Percentiles rank a stretch among this genome's conserved stretches.
phyloP scores from a whole-genome alignment of 2,329 filamentous ascomycete genomes.

The Huntiella moniliformis region DNA sequence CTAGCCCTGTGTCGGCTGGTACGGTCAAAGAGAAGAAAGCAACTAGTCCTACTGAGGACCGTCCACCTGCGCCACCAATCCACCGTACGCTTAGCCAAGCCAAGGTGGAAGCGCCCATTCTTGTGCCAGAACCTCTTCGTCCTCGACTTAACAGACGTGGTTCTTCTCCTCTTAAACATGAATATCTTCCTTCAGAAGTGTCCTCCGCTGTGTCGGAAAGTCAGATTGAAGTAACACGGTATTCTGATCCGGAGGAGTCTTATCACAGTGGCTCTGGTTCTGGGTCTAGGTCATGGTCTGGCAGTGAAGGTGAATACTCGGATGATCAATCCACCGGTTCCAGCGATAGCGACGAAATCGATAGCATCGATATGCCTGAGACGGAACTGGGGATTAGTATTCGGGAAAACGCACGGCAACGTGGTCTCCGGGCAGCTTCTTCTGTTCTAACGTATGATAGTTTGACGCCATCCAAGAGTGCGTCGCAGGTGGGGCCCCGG shows the following conservation, averaged over 20 bases:
- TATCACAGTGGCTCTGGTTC: constrained; percentile 7
- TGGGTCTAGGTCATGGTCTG: neutral
- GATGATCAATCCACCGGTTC: constrained; percentile 20
- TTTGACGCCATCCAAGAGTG: constrained; percentile 62
- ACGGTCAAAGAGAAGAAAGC: constrained; percentile 1
- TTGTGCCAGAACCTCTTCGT: constrained; percentile 6
- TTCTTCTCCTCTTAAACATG: constrained; percentile 90
- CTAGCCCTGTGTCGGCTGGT: constrained; percentile 12
- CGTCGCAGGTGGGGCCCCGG: constrained; percentile 47
- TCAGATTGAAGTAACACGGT: constrained; percentile 19
- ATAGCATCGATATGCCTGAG: constrained; percentile 40
- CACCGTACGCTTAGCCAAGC: constrained; percentile 11
- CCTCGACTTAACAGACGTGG: constrained; percentile 46
- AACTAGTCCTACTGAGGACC: constrained; percentile 1
- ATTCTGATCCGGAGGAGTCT: constrained; percentile 33
- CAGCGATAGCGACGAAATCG: constrained; percentile 33
- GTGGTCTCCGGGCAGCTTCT: constrained; percentile 12
- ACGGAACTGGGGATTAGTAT: constrained; percentile 41
- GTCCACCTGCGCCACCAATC: constrained; percentile 9
- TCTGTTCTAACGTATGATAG: constrained; percentile 36
- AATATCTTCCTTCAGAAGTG: constrained; percentile 71
- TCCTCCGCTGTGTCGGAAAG: constrained; percentile 31
- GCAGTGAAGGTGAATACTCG: constrained; percentile 17
- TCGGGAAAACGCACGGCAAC: constrained; percentile 19
- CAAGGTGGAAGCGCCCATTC: constrained; percentile 2